Evolutionary conservation across 2,329 filamentous ascomycete species (phyloP).

Genomic region (Ceratocystis variospora): DNA sequence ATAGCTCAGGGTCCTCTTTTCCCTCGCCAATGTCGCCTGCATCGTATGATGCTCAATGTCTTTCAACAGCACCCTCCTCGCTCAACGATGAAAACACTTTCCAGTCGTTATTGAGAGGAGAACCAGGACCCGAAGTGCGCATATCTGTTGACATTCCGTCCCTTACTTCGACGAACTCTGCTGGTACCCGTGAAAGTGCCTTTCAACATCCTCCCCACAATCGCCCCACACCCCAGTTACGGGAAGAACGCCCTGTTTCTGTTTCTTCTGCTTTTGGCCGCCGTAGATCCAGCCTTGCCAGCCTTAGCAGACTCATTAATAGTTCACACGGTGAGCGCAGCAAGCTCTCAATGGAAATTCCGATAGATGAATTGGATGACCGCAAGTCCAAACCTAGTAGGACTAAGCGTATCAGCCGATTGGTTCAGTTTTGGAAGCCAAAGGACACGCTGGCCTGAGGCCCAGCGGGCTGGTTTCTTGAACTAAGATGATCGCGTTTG

Average conservation of each 20-base stretch:
- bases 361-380: slow-evolving; percentile 40
- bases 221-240: slow-evolving; percentile 32
- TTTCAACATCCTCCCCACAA: slow-evolving; percentile 27
- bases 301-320: slow-evolving; percentile 62
- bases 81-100: slow-evolving; percentile 57
- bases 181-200: slow-evolving; percentile 56
- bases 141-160: slow-evolving; percentile 63
- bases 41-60: slow-evolving; percentile 56
- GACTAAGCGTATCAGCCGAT: slow-evolving; percentile 54
- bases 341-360: slow-evolving; percentile 58
- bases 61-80: slow-evolving; percentile 64
- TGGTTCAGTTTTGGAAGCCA: slow-evolving; percentile 68
- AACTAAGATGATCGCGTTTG: neutral
- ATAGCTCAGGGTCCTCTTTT: slow-evolving; percentile 50
- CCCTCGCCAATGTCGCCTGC: slow-evolving; percentile 56
- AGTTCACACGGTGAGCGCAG: slow-evolving; percentile 61
- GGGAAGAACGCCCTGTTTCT: slow-evolving; percentile 47
- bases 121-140: slow-evolving; percentile 57
- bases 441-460: slow-evolving; percentile 26
- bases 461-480: neutral
- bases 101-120: slow-evolving; percentile 57
- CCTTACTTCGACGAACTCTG: slow-evolving; percentile 60
- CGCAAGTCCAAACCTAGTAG: slow-evolving; percentile 49
- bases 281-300: slow-evolving; percentile 62
- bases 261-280: slow-evolving; percentile 52